Conservation (phyloP, 1,284 basidiomycete species). For the Vanrija pseudolonga region DNA sequence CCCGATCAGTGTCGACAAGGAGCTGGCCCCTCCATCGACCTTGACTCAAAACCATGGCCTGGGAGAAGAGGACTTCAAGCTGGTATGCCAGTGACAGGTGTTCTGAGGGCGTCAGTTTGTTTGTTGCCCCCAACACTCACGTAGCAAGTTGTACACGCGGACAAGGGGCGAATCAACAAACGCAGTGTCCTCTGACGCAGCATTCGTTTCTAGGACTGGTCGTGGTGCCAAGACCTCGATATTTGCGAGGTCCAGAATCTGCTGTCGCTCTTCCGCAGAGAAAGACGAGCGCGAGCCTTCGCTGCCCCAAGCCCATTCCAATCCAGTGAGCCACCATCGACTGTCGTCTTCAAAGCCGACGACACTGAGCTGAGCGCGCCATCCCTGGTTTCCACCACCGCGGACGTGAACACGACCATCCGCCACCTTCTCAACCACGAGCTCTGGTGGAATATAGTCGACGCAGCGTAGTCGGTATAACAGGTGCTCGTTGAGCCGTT, state of each 20-base stretch:
- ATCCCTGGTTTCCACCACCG: conserved; percentile 28
- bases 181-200: background rate
- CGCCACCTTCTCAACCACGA: conserved; percentile 30
- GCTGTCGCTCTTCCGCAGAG: conserved; percentile 32
- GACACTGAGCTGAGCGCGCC: conserved; percentile 38
- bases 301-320: conserved; percentile 40
- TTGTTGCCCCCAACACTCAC: conserved; percentile 17
- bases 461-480: conserved; percentile 38
- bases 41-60: conserved; percentile 33
- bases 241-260: conserved; percentile 42
- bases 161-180: conserved; percentile 40
- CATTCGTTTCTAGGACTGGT: conserved; percentile 3
- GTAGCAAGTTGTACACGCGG: conserved; percentile 40
- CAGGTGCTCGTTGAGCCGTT: conserved; percentile 37
- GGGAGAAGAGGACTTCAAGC: conserved; percentile 36
- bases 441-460: conserved; percentile 40
- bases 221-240: conserved; percentile 29
- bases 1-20: conserved; percentile 35
- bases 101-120: conserved; percentile 21
- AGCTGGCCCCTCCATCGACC: conserved; percentile 37
- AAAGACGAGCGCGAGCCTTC: conserved; percentile 17
- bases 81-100: conserved; percentile 43
- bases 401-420: conserved; percentile 37
- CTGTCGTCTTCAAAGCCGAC: conserved; percentile 36
- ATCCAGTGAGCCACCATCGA: conserved; percentile 43